Percentiles rank a stretch among this genome's conserved stretches.
Evolutionary conservation across 495 filamentous ascomycete genomes (phyloP).

Genomic region (Corynascus novoguineensis): DNA sequence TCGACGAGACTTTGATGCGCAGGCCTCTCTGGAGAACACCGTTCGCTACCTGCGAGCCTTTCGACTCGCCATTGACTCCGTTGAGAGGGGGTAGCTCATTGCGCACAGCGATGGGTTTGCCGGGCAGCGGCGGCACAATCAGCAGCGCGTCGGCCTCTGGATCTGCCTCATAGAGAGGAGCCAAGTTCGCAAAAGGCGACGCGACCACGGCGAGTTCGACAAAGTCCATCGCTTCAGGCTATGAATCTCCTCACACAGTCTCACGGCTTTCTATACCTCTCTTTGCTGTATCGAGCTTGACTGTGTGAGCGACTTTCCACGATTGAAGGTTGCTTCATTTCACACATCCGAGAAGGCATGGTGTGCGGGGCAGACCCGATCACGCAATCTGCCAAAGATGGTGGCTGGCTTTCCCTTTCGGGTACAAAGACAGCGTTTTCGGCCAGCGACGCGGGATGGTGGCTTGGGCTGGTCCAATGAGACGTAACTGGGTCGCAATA

Average conservation of each 20-base stretch:
- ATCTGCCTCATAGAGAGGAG: slow-evolving; percentile 30
- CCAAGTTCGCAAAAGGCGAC: slow-evolving; percentile 28
- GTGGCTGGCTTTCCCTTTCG: background rate
- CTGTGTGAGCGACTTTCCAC: background rate
- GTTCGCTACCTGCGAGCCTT: background rate
- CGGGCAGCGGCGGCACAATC: slow-evolving; percentile 20
- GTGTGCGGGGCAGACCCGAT: slow-evolving; percentile 19
- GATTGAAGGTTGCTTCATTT: background rate
- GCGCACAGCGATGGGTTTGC: slow-evolving; percentile 16
- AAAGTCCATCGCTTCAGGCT: slow-evolving; percentile 11
- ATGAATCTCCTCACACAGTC: background rate
- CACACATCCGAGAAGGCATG: background rate
- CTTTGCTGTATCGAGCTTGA: too few species aligned
- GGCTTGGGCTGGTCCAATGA: slow-evolving; percentile 3
- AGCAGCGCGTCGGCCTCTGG: slow-evolving; percentile 30
- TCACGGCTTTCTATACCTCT: too few species aligned
- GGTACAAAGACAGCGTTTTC: background rate
- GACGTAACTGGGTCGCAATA: background rate
- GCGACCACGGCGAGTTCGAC: slow-evolving; percentile 19
- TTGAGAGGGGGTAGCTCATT: background rate
- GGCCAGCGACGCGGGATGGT: background rate
- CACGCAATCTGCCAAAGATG: slow-evolving; percentile 15
- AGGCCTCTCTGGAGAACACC: slow-evolving; percentile 17
- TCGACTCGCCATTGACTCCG: background rate
- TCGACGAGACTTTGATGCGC: slow-evolving; percentile 46